These are phyloP conservation scores for Thermomucor indicae-seudaticae DNA, from an alignment of 371 early-diverging fungal genomes.

Conservation along the genomic window DNA sequence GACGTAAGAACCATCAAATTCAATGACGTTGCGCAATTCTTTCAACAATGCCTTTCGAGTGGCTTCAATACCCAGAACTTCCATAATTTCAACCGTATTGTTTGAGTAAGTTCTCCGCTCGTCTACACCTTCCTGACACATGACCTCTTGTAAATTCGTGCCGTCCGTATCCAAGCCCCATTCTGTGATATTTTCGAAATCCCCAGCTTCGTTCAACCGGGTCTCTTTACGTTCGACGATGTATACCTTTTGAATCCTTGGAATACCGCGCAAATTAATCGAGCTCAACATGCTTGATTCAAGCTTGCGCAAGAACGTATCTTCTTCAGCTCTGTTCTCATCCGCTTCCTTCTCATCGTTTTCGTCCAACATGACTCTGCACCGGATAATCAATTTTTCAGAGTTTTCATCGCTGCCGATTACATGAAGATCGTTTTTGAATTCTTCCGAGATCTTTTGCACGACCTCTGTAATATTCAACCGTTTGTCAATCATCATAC, in stretches of 20 bases:
- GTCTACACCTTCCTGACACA: constrained; percentile 86
- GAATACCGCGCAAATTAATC: constrained; percentile 90
- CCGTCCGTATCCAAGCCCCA: constrained; percentile 98
- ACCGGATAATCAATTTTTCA: constrained; percentile 84
- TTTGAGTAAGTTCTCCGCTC: constrained; percentile 85
- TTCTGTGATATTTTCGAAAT: constrained; percentile 67
- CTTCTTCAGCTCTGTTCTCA: constrained; percentile 76
- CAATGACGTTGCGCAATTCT: constrained; percentile 96
- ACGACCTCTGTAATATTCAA: constrained; percentile 82
- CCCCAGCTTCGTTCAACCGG: constrained; percentile 52
- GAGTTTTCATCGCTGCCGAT: constrained; percentile 95
- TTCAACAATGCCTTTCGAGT: constrained; percentile 89
- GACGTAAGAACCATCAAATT: constrained; percentile 98
- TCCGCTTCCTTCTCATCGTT: constrained; percentile 60
- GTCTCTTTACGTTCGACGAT: constrained; percentile 79
- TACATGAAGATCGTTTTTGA: constrained; percentile 72
- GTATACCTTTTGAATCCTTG: constrained; percentile 89
- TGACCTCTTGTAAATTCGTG: constrained; percentile 86
- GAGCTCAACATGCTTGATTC: constrained; percentile 83
- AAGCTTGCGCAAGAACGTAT: constrained; percentile 83
- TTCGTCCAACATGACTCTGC: constrained; percentile 75
- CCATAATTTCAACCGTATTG: constrained; percentile 89
- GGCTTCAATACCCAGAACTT: constrained; percentile 98
- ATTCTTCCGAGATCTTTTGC: constrained; percentile 70
- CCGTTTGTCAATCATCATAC: constrained; percentile 87